Conservation (phyloP, 805 yeast species). For the Deakozyma indianensis region DNA sequence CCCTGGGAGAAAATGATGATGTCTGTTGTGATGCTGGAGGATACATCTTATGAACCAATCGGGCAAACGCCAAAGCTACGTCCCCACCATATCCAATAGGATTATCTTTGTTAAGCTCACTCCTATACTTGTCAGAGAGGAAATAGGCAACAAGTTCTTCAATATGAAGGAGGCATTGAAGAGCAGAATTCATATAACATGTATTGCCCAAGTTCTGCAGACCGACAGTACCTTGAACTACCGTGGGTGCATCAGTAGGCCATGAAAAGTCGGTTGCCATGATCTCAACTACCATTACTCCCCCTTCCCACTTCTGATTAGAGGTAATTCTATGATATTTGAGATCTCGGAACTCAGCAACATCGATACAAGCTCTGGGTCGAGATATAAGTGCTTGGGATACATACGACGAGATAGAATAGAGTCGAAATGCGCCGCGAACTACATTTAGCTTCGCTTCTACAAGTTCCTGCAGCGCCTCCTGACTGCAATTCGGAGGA, state of each 20-base stretch:
- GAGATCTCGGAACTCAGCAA: not conserved
- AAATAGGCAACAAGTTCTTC: conserved; percentile 76
- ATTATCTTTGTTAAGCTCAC: conserved; percentile 59
- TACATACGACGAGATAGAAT: not conserved
- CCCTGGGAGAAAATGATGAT: conserved; percentile 44
- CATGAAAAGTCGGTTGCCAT: not conserved
- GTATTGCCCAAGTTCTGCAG: conserved; percentile 71
- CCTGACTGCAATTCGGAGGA: not conserved
- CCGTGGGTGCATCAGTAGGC: not conserved
- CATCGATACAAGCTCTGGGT: not conserved
- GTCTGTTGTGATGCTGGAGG: conserved; percentile 16
- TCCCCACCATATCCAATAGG: conserved; percentile 81
- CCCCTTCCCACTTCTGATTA: not conserved
- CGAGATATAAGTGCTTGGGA: not conserved
- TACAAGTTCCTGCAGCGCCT: not conserved
- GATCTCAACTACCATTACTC: not conserved
- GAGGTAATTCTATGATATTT: not conserved
- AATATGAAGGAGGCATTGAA: conserved; percentile 74
- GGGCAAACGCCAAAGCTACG: conserved; percentile 64
- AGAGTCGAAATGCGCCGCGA: not conserved
- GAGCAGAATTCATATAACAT: conserved; percentile 89
- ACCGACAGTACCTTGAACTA: conserved; percentile 38
- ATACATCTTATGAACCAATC: conserved; percentile 48
- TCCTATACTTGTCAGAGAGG: conserved; percentile 35
- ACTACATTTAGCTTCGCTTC: not conserved